Evolutionary conservation across 2,329 filamentous ascomycete genomes (phyloP).

Genomic region (Sporothrix mexicana): DNA sequence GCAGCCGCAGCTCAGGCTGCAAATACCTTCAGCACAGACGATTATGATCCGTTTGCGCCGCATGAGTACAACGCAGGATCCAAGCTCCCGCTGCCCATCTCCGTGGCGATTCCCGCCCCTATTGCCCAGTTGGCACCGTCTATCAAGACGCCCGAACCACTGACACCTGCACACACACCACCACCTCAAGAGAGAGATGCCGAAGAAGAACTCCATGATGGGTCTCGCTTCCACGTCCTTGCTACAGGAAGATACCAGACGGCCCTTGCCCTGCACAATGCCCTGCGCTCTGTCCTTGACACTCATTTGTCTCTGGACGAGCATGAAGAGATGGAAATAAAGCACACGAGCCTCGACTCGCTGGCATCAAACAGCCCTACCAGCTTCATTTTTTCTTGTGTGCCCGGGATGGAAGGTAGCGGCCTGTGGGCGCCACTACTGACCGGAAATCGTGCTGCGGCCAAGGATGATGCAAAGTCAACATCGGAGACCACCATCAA

Average conservation of each 20-base stretch:
- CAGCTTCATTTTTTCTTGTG: conserved; percentile 55
- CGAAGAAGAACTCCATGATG: conserved; percentile 37
- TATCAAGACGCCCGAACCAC: conserved; percentile 32
- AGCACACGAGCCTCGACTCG: not conserved
- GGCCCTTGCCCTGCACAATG: conserved; percentile 62
- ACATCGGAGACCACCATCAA: conserved; percentile 41
- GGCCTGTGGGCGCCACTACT: conserved; percentile 60
- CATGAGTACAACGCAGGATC: conserved; percentile 30
- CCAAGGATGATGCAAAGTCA: not conserved
- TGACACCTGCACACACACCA: conserved; percentile 39
- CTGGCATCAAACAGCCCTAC: conserved; percentile 37
- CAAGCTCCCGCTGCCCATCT: conserved; percentile 9
- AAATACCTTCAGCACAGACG: conserved; percentile 40
- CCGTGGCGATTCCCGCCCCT: not conserved
- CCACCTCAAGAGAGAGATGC: conserved; percentile 42
- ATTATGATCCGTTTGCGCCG: conserved; percentile 55
- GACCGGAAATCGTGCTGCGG: conserved; percentile 39
- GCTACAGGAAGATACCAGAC: conserved; percentile 50
- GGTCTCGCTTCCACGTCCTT: conserved; percentile 52
- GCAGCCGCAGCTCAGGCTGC: conserved; percentile 33
- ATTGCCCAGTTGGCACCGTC: conserved; percentile 15
- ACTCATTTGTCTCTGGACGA: conserved; percentile 53
- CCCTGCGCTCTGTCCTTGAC: conserved; percentile 59
- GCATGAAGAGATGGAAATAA: not conserved
- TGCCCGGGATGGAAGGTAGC: conserved; percentile 55